Evolutionary conservation across 2,329 filamentous ascomycete species (phyloP).

Genomic region (Cladosporium sp.): DNA sequence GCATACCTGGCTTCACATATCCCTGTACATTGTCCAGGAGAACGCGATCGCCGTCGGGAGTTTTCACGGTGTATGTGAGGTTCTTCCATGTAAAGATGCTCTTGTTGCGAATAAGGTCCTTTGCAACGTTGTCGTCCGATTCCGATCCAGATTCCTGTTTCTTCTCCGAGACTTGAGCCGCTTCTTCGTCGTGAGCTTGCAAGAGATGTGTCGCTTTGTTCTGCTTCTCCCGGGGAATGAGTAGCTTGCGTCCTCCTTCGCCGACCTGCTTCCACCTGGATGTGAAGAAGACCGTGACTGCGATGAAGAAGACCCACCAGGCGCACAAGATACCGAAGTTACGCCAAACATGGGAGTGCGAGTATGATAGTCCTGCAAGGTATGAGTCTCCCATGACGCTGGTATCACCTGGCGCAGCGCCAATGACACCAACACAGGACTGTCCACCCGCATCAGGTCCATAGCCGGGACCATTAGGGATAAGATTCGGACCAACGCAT

Average conservation of each 20-base stretch:
- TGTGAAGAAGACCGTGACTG: slow-evolving; percentile 62
- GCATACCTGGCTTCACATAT: slow-evolving; percentile 73
- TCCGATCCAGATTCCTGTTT: neutral
- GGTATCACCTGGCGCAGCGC: slow-evolving; percentile 56
- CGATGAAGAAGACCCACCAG: slow-evolving; percentile 60
- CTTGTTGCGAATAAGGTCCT: slow-evolving; percentile 60
- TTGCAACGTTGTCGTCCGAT: slow-evolving; percentile 30
- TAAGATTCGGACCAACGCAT: slow-evolving; percentile 52
- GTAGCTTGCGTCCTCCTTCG: slow-evolving; percentile 40
- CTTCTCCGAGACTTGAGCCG: slow-evolving; percentile 13
- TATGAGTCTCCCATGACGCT: slow-evolving; percentile 64
- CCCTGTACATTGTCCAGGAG: slow-evolving; percentile 65
- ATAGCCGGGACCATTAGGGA: slow-evolving; percentile 43
- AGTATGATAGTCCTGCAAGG: slow-evolving; percentile 55
- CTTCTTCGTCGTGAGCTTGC: slow-evolving; percentile 21
- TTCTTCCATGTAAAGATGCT: slow-evolving; percentile 81
- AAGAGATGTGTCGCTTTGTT: slow-evolving; percentile 36
- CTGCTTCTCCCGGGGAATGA: slow-evolving; percentile 63
- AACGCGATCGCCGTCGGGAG: slow-evolving; percentile 44
- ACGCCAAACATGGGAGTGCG: slow-evolving; percentile 43
- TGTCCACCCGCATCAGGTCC: slow-evolving; percentile 31
- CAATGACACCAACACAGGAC: slow-evolving; percentile 50
- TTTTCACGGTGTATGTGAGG: slow-evolving; percentile 73
- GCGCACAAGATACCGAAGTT: slow-evolving; percentile 70
- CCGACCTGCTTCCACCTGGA: slow-evolving; percentile 53